A percentile compares a stretch with the other conserved stretches of the same genome.
phyloP scores from a whole-genome alignment of 129 eudicot genomes.

The Centella asiatica region DNA sequence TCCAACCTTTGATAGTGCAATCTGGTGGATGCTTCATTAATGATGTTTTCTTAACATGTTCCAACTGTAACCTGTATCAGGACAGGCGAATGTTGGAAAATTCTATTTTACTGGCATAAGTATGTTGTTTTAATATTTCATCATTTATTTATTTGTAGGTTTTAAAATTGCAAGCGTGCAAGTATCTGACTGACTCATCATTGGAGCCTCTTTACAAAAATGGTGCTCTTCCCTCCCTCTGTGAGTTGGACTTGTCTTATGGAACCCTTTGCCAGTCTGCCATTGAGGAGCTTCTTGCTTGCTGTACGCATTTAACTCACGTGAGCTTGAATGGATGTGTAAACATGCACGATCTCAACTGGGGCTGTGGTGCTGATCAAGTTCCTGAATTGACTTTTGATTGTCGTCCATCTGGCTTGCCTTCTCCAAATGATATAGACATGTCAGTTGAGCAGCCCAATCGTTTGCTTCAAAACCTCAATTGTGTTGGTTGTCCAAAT shows the following conservation, averaged over 20 bases:
- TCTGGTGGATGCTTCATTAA: too few relatives aligned
- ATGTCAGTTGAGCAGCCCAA: slow-evolving; percentile 31
- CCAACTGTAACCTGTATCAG: too few relatives aligned
- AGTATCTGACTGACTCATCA: slow-evolving; percentile 74
- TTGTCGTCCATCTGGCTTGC: slow-evolving; percentile 5
- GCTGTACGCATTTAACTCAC: slow-evolving; percentile 82
- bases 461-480: slow-evolving; percentile 61
- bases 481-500: slow-evolving; percentile 92
- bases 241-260: slow-evolving; percentile 85
- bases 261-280: slow-evolving; percentile 85
- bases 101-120: too few relatives aligned
- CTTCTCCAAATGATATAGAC: slow-evolving; percentile 15
- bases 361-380: slow-evolving; percentile 42
- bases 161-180: slow-evolving; percentile 93
- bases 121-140: background rate
- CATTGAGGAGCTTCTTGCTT: slow-evolving; percentile 80
- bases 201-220: slow-evolving; percentile 76
- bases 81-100: too few relatives aligned
- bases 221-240: slow-evolving; percentile 70
- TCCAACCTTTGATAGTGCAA: too few relatives aligned
- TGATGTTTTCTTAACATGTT: too few relatives aligned
- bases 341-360: slow-evolving; percentile 84
- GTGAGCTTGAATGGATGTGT: slow-evolving; percentile 91
- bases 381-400: slow-evolving; percentile 13
- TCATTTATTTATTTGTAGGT: slow-evolving; percentile 32